phyloP scores from a whole-genome alignment of 257 asterid species.

The Solanum stenotomum region DNA sequence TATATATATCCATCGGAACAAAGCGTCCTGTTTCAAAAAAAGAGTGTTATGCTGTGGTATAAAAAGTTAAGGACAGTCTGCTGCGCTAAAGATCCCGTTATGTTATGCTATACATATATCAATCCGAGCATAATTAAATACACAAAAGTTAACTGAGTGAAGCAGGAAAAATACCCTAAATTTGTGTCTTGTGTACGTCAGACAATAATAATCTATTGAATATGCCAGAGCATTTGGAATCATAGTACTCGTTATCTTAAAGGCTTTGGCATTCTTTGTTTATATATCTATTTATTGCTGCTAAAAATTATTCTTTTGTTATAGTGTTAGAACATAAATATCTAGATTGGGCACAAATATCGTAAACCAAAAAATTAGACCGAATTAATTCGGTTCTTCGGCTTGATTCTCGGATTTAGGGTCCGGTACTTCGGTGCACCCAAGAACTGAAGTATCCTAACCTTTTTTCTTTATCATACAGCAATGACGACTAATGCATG shows the following conservation, averaged over 20 bases:
- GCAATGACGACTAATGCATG: background rate
- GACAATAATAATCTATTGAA: background rate
- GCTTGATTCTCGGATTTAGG: background rate
- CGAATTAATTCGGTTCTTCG: no score
- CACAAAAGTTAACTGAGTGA: background rate
- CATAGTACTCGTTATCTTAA: background rate
- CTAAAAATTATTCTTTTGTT: no score
- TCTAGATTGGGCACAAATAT: background rate
- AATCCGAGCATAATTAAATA: background rate
- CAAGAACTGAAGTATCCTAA: background rate
- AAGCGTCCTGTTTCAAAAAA: background rate
- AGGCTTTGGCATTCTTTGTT: no score
- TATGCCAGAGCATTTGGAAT: background rate
- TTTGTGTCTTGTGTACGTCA: background rate
- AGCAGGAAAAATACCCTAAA: background rate
- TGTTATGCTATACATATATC: background rate
- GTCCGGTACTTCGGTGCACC: background rate
- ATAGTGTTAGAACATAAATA: background rate
- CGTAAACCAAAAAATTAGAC: background rate
- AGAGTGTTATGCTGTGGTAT: background rate
- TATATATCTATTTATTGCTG: background rate
- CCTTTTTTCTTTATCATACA: background rate
- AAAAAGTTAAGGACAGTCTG: background rate
- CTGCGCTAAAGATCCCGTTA: background rate
- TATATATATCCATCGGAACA: background rate